Evolutionary conservation across 1,139 yeast genomes (phyloP), one percentile per base, ranked within the genome.

Genomic region (Geotrichum bryndzae): DNA sequence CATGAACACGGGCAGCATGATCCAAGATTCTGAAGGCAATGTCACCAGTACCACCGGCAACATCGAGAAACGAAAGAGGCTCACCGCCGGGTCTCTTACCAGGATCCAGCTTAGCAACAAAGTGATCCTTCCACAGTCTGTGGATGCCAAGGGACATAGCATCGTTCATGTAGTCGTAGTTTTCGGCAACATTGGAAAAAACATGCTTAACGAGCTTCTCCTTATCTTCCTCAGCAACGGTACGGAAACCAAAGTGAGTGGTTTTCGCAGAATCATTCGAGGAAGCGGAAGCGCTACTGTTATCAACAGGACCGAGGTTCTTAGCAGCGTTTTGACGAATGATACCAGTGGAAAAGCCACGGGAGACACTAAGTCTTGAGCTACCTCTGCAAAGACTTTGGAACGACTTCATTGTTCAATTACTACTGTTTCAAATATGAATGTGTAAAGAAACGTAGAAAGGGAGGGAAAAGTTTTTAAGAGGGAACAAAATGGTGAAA

Each of bases 1-100:
- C 87, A 73, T 85, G 90, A 67, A 85, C 84, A 57, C 80, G 77
- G 66, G 88, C 86, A 11, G 98, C 98, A 73, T 94, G 96, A 69
- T 92, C 97, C 66, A 94, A 79, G 65, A 95, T 82, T 6, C 99
- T 95, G 77, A 91, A 91, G 0, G 99, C 99, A 76, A 94, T 92
- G 73, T 94, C 99, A 56, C 99, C 99, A 18, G 98, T 91, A 41
- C 99, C 99, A 63, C 99, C 99, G 50, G 99, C 99, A 61, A 95
- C 98, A 76, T 94, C 99, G 66, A 94, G 80, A 71, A 94, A 92
- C 66, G 86, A 84, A 71, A 94, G 79, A 1, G 97, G 97, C 67
- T 85, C 82, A 10, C 91, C 85, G 54, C 94, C 96, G 3, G 96
- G 92, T 71, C 98, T 84, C 80, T 85, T 86, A 53, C 99, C 99